Base-by-base conservation (phyloP, 139 green algal genomes). In the Prasinococcaceae sp. region DNA sequence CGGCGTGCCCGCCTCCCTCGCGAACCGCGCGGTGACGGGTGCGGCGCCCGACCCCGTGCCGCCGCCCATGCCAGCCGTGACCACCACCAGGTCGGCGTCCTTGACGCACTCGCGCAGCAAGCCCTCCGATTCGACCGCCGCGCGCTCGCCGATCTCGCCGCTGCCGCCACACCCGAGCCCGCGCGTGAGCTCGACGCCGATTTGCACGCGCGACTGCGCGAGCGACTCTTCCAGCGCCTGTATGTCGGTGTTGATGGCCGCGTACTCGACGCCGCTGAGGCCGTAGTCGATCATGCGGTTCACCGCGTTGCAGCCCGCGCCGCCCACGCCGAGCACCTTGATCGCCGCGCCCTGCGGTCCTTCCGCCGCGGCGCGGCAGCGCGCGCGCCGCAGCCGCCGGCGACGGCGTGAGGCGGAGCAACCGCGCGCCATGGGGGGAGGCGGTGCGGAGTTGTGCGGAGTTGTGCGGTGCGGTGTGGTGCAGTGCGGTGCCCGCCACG, bases 211-310 rank as follows among this genome's bases (percentile, higher is more conserved):
- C 74, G 96, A 89, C 3, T 66, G 47, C 0, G 81, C 83, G 35
- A 72, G 42, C 25, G 85, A 83, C 37, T 82, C 74, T 30, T 86
- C 71, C 38, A 98, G 76, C 3, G 89, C 90, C 73, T 97, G 88
- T 0, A 81, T 75, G 63, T 98, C 90, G 2, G 90, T 96, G 73
- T 98, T 98, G 1, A 95, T 63, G 1, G 73, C 80, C 79, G 75
- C 88, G 58, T 93, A 93, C 41, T 93, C 83, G 3, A 97, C 84
- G 33, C 85, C 82, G n/a, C n/a, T 73, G 17, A 97, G 60, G 19
- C 83, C 88, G 29, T 61, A 80, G 28, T 53, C 65, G 36, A 96
- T 84, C 89, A 98, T 98, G n/a, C 87, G 74, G 67, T 98, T 98
- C 3, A 96, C 70, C 0, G 89, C 89, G 56, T 98, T 98, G 37